Base-by-base conservation (phyloP, 495 filamentous ascomycete species). In the Penicillium antarcticum region DNA sequence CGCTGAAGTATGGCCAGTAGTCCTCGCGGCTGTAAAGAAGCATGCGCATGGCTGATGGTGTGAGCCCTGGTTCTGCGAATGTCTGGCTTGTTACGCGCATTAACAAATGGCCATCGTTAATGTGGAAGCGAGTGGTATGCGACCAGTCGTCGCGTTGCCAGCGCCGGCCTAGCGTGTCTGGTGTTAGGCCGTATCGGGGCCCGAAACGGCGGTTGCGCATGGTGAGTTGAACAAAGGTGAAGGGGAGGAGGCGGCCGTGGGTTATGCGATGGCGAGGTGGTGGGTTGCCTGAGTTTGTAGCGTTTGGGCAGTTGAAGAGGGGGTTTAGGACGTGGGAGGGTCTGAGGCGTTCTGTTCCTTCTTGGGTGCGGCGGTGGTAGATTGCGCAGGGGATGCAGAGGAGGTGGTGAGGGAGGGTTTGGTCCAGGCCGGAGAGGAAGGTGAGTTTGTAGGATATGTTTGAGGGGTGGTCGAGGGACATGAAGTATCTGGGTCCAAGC, bases 1-100 rank as follows among this genome's bases (percentile, higher is more conserved):
- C 73, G 8, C 72, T 77, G 73, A 83, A 83, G 54, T 75, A 83
- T 0, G 81, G 80, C 62, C 70, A 76, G 69, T 81, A 83, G 57
- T 85, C 79, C 31, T 81, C 76, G 32, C 78, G 73, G 17, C 72
- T 74, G 65, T 78, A 81, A 16, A 85, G 72, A 6, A 85, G 70
- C 11, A 80, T 60, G 0, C 80, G 76, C 51, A 75, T 62, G 0
- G 64, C 62, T 11, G 71, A 73, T 2, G 71, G 59, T 0, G 79
- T 72, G 4, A 82, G 65, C 3, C 52, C 68, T 0, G 70, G 62
- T 3, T 62, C 48, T 0, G 77, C 79, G 56, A 79, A 80, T 19
- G 60, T 56, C 33, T 69, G 67, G 52, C 69, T 74, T 5, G 66
- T 66, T 1, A 82, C 75, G 2, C 79, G 75, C 68, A 85, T 73